Evolutionary conservation across 179 eudicot genomes (phyloP), one percentile per base, ranked within the genome.

Genomic region (Beta corolliflora): DNA sequence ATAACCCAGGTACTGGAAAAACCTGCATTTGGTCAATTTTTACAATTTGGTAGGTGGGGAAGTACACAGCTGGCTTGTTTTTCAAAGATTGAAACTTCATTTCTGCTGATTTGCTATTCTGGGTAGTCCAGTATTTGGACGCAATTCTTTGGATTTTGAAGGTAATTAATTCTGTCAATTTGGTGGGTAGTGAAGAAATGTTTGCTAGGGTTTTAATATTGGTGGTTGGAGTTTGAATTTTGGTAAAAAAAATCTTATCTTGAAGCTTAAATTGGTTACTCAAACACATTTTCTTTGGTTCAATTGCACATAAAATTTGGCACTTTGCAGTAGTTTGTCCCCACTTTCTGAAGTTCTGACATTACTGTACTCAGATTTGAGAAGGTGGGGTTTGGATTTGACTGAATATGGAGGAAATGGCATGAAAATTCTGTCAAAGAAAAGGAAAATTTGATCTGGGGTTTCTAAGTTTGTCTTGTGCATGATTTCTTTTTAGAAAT

Each of bases 341-440:
- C 67, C 71, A 74, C 76, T 83, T 29, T 63, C 25, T 63, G 64
- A 80, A 18, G 19, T 65, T 65, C 81, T 84, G 81, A 77, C 79
- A 77, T 67, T 79, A 13, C 78, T 78, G 80, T 67, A 74, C 19
- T 81, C 69, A 72, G 82, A 73, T 83, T 86, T 77, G 77, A 58
- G 84, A 83, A 77, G 75, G 70, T 85, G 68, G 75, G 65, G 66
- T 83, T 82, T 81, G 83, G 79, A 77, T 76, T 82, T 81, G 83
- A 78, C 84, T 81, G 82, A 46, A n/a, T 73, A 77, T 80, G 61
- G 80, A 41, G 46, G 59, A 68, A 68, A 81, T 68, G 59, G 73
- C 77, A 79, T 77, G 75, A 75, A 73, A 21, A 63, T 25, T 58
- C 61, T 21, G 64, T 6, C 7, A 45, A 15, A 44, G 66, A 68